Conservation (phyloP, 2,329 filamentous ascomycete genomes). For the Apiospora pterosperma region DNA sequence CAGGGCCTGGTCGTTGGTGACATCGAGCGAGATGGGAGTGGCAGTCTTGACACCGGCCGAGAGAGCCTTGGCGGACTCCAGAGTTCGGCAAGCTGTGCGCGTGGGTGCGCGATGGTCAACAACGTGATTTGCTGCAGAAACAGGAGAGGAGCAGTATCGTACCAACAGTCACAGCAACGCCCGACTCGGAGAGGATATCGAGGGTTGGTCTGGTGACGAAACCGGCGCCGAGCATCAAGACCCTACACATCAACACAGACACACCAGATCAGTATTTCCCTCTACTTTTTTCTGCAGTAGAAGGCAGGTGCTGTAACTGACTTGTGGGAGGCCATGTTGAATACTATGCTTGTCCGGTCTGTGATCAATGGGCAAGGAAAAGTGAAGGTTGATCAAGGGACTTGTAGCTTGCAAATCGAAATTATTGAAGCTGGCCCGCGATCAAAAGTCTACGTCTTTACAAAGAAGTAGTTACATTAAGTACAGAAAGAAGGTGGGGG, state of each 20-base stretch:
- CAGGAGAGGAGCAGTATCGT: slow-evolving; percentile 15
- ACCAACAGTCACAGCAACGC: slow-evolving; percentile 56
- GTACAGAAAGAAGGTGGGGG: slow-evolving; percentile 1
- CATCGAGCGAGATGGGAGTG: slow-evolving; percentile 47
- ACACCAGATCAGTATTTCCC: neutral
- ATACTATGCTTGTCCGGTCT: slow-evolving; percentile 14
- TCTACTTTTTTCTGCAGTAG: neutral
- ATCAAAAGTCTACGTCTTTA: neutral
- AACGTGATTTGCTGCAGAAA: neutral
- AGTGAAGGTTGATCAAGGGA: neutral
- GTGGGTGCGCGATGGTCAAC: neutral
- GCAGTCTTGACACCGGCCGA: slow-evolving; percentile 7
- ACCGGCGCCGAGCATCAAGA: slow-evolving; percentile 48
- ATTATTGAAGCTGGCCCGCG: neutral
- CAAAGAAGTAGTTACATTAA: too few species aligned
- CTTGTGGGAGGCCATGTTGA: slow-evolving; percentile 18
- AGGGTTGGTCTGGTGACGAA: slow-evolving; percentile 56
- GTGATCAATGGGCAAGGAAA: neutral
- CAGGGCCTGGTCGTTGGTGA: slow-evolving; percentile 70
- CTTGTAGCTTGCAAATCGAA: neutral
- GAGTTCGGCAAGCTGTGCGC: slow-evolving; percentile 11
- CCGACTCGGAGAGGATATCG: slow-evolving; percentile 54
- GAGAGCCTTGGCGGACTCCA: slow-evolving; percentile 9
- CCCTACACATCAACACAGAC: slow-evolving; percentile 15
- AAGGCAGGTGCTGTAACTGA: neutral